Evolutionary conservation across 345 rosid species (phyloP).

Genomic region (Lepidium africanum): DNA sequence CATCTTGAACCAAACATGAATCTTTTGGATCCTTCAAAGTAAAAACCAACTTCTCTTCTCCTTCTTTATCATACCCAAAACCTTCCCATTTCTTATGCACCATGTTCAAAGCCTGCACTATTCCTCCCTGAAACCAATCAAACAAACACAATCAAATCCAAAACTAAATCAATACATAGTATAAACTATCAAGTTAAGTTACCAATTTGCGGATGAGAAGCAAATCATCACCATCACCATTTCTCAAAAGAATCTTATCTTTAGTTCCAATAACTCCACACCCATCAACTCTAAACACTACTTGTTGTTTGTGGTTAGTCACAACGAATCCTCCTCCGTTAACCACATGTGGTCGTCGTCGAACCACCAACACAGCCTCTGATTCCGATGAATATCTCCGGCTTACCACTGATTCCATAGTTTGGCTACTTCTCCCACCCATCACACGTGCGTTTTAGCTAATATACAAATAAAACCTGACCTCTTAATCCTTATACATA

Average conservation of each 20-base stretch:
- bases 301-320: constrained; percentile 47
- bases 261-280: constrained; percentile 64
- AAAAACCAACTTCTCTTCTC: constrained; percentile 48
- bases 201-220: constrained; percentile 78
- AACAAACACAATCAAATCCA: not conserved
- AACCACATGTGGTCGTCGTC: constrained; percentile 57
- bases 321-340: constrained; percentile 86
- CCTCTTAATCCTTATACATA: not conserved
- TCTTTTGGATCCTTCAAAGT: constrained; percentile 48
- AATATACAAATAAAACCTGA: not conserved
- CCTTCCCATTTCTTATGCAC: constrained; percentile 69
- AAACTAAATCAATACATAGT: not conserved
- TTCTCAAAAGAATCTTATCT: constrained; percentile 48
- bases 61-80: constrained; percentile 51
- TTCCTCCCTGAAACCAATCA: constrained; percentile 40
- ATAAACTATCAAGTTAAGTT: not conserved
- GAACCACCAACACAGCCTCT: constrained; percentile 47
- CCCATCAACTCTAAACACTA: constrained; percentile 70
- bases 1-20: constrained; percentile 36
- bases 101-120: constrained; percentile 62
- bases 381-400: constrained; percentile 47
- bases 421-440: constrained; percentile 21
- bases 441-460: not conserved
- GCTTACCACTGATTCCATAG: constrained; percentile 37
- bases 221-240: constrained; percentile 43